These are phyloP conservation scores for Talaromyces sp. DNA, from an alignment of 2,329 filamentous ascomycete species.

Conservation along the genomic window DNA sequence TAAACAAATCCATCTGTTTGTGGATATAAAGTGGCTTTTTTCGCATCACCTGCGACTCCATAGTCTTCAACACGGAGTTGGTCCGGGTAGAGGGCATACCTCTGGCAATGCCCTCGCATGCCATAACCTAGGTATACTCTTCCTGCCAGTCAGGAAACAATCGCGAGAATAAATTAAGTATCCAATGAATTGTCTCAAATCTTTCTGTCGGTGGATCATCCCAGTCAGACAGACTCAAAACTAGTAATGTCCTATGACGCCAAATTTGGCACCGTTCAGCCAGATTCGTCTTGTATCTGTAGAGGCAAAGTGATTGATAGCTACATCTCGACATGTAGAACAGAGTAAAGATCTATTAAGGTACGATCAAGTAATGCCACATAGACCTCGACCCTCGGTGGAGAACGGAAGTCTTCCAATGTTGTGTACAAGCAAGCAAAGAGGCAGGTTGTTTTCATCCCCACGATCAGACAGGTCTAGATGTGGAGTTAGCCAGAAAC, in stretches of 20 bases:
- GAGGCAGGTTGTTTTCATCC: not conserved
- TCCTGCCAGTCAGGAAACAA: not conserved
- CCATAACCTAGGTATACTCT: not conserved
- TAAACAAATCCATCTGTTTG: not conserved
- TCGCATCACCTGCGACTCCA: slow-evolving; percentile 4
- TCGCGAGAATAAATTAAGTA: not conserved
- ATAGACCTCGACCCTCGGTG: not conserved
- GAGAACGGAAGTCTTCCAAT: not conserved
- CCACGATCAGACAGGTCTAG: not conserved
- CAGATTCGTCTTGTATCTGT: not conserved
- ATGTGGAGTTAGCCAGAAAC: not conserved
- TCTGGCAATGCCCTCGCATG: not conserved
- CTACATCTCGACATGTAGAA: not conserved
- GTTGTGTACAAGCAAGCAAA: not conserved
- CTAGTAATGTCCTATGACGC: slow-evolving; percentile 16
- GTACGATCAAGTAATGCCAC: not conserved
- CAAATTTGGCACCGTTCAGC: not conserved
- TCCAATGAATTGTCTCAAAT: not conserved
- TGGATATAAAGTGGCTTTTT: not conserved
- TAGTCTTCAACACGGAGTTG: not conserved
- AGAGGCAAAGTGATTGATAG: not conserved
- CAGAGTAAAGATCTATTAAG: not conserved
- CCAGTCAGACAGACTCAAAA: not conserved
- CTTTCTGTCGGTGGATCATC: not conserved
- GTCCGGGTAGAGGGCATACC: not conserved